Base-by-base conservation (phyloP, 306 rosid genomes). In the Calophaca sinica region DNA sequence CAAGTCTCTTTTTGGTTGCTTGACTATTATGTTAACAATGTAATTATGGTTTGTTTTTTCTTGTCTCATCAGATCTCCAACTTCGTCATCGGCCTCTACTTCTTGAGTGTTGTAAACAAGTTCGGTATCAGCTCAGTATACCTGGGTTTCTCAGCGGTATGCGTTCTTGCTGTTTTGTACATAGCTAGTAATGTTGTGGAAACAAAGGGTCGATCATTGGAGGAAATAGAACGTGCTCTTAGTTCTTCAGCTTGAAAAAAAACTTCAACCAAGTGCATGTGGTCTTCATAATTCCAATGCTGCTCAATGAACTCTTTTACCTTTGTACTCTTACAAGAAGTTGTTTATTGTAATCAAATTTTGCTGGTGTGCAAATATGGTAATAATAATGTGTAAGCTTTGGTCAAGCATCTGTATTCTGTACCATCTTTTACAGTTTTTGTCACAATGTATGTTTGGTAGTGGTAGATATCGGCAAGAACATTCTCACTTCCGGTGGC, bases 181-280 rank as follows among this genome's bases (percentile, higher is more conserved):
- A 80, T 90, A 82, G 79, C 96, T 2, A 80, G 90, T 66, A 94
- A 91, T 9, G 93, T 94, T 1, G 97, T 94, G 48, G 98, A 94
- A 87, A 94, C 98, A 0, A 94, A 94, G 86, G 98, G 98, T 14
- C 86, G 97, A 42, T 94, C 98, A 0, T 71, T 94, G 87, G 98
- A 94, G 84, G 98, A 92, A 81, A 94, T 94, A 46, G 98, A 94
- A 76, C 88, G 85, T 2, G 97, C 90, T 20, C 92, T 94, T 7
- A 90, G 81, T 53, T 41, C 93, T 26, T 62, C 93, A 60, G 61
- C 80, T 70, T 91, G 85, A 91, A 71, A 14, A 71, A 14, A 39
- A 57, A 31, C 61, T 45, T 70, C 26, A 38, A 39, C 1, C 42
- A 80, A 65, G 45, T 64, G 69, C 57, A 14, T 33, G 82, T 38